A percentile compares a stretch with the other conserved stretches of the same genome.
phyloP scores from a whole-genome alignment of 345 rosid genomes.

The Erodium maritimum region DNA sequence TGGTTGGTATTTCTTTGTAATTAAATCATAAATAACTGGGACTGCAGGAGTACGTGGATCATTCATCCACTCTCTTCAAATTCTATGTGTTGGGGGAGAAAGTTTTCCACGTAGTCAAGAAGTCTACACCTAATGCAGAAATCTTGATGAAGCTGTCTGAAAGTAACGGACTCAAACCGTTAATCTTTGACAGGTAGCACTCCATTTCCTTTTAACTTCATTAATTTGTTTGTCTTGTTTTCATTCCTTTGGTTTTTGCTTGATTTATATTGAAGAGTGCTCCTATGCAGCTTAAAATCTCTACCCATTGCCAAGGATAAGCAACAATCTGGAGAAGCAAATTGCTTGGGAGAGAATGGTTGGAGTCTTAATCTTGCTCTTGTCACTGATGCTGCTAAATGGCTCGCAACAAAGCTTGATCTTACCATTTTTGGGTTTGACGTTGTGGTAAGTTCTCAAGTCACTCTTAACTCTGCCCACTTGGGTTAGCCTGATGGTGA shows the following conservation, averaged over 20 bases:
- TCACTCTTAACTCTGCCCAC: slow-evolving; percentile 5
- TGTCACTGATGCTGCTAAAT: slow-evolving; percentile 56
- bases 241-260: slow-evolving; percentile 1
- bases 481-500: background rate
- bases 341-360: slow-evolving; percentile 5
- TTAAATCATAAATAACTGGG: slow-evolving; percentile 5
- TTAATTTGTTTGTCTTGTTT: too few relatives aligned
- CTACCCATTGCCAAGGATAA: slow-evolving; percentile 37
- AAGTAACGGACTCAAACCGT: slow-evolving; percentile 37
- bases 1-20: background rate
- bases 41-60: slow-evolving; percentile 89
- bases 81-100: slow-evolving; percentile 64
- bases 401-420: slow-evolving; percentile 57
- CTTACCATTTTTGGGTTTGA: slow-evolving; percentile 93
- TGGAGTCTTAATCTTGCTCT: slow-evolving; percentile 55
- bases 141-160: slow-evolving; percentile 37
- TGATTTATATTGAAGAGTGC: slow-evolving; percentile 9
- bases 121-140: slow-evolving; percentile 59
- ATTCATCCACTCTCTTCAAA: slow-evolving; percentile 78
- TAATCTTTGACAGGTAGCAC: slow-evolving; percentile 70
- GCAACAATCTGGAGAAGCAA: slow-evolving; percentile 14
- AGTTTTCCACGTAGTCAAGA: slow-evolving; percentile 69
- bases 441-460: slow-evolving; percentile 52
- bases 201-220: slow-evolving; percentile 1
- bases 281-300: slow-evolving; percentile 61